Evolutionary conservation across 805 yeast genomes (phyloP), one percentile per base, ranked within the genome.

Genomic region (Isabelozyma rhagii): DNA sequence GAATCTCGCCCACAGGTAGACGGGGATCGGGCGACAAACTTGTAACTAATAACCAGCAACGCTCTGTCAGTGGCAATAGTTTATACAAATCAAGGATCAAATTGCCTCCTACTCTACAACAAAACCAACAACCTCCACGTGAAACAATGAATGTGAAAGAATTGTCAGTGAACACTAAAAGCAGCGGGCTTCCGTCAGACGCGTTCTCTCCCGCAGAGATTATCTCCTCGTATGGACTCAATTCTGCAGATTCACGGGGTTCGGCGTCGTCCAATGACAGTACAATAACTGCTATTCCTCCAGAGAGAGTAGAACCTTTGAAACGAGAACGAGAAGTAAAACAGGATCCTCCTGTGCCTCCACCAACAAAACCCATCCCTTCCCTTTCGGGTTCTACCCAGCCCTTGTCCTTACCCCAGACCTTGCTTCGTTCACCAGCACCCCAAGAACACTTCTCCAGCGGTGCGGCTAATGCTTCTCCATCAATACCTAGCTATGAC

Each of bases 21-120:
- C 36, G 10, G 36, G 36, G 36, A 1, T 31, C 36, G 5, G 36
- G 36, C 3, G 36, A 31, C 36, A 31, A 31, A 13, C n/a, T 8
- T 13, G 36, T 31, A 2, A 8, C 36, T 13, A 13, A 13, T 11
- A 46, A 34, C 39, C 55, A 53, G 39, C 55, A 54, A n/a, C 53
- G 55, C 41, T 58, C 59, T 49, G 52, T 45, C 17, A 60, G 64
- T 41, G 51, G 50, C 13, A 52, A 64, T 36, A 66, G 69, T 40
- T 61, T 62, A 6, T 67, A 66, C 52, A 65, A 66, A 45, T 61
- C 71, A 8, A 54, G 73, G 41, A 66, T 68, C 41, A 68, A 64
- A 51, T 53, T 69, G 31, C 74, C 73, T 7, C 59, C 64, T 6
- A 55, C 68, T 3, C 49, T 66, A 36, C 58, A 49, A 43, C 44